Percentiles rank a stretch among this genome's conserved stretches.
Evolutionary conservation across 2,329 filamentous ascomycete genomes (phyloP).

Genomic region (Didymella exigua): DNA sequence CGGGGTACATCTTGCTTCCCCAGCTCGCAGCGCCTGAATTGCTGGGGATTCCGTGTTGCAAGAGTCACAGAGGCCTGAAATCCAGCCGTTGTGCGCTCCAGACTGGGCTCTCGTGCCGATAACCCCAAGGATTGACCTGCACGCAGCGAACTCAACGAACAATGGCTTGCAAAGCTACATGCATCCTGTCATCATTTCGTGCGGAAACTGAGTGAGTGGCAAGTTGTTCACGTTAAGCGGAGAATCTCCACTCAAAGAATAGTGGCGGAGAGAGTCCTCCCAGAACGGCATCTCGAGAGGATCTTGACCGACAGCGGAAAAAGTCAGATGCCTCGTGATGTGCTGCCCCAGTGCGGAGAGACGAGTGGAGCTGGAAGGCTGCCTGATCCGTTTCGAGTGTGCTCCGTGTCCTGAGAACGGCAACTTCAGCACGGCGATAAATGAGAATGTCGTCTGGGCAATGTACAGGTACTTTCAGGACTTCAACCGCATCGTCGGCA

Average conservation of each 20-base stretch:
- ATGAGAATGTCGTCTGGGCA: neutral
- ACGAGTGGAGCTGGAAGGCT: conserved; percentile 19
- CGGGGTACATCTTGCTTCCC: conserved; percentile 27
- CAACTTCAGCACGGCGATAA: neutral
- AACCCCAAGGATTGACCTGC: conserved; percentile 23
- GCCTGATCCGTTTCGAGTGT: conserved; percentile 3
- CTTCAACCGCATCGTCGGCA: conserved; percentile 1
- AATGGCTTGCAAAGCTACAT: conserved; percentile 26
- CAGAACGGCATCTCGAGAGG: conserved; percentile 34
- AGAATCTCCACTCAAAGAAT: conserved; percentile 18
- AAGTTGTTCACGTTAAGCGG: conserved; percentile 17
- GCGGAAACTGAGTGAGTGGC: conserved; percentile 5
- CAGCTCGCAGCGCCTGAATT: conserved; percentile 20
- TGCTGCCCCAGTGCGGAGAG: conserved; percentile 16
- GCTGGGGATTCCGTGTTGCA: conserved; percentile 32
- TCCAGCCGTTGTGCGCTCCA: conserved; percentile 17
- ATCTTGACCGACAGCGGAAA: conserved; percentile 35
- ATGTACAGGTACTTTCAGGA: neutral
- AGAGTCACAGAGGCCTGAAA: conserved; percentile 9
- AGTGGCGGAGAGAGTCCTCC: conserved; percentile 32
- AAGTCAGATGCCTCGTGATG: conserved; percentile 39
- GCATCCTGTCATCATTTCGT: conserved; percentile 15
- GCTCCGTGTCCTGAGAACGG: neutral
- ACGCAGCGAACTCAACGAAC: conserved; percentile 35
- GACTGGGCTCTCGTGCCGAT: conserved; percentile 28